Conservation (phyloP, 768 basidiomycete species). For the Agrocybe chaxingu region DNA sequence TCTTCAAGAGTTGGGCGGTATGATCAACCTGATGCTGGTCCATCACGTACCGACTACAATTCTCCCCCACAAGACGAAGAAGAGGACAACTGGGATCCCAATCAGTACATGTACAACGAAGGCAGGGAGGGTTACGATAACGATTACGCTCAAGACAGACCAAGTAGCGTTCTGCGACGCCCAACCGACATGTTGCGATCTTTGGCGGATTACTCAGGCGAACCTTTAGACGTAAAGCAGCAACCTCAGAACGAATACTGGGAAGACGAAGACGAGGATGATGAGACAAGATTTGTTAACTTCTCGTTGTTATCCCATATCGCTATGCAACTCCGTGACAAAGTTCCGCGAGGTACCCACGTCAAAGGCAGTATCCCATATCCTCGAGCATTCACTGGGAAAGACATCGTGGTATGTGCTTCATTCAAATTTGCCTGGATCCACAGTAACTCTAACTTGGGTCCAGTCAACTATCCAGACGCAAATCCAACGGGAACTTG, state of each 20-base stretch:
- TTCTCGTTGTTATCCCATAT: conserved; percentile 85
- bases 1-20: background rate
- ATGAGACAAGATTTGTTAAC: conserved; percentile 74
- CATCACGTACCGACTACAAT: conserved; percentile 2
- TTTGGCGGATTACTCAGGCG: conserved; percentile 28
- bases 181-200: conserved; percentile 35
- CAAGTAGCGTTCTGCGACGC: conserved; percentile 23
- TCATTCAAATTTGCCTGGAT: conserved; percentile 8
- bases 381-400: conserved; percentile 88
- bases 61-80: conserved; percentile 4
- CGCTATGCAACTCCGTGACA: conserved; percentile 85
- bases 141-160: conserved; percentile 5
- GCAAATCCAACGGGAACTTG: conserved; percentile 81
- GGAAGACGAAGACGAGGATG: conserved; percentile 59
- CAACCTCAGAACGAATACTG: conserved; percentile 49
- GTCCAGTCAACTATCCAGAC: conserved; percentile 81
- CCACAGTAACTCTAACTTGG: background rate
- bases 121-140: conserved; percentile 2
- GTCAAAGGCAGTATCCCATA: conserved; percentile 94
- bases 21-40: conserved; percentile 7
- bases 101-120: conserved; percentile 11
- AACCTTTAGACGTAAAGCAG: conserved; percentile 21
- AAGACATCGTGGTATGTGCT: conserved; percentile 82
- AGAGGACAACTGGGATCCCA: conserved; percentile 15
- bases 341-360: conserved; percentile 82